Evolutionary conservation across 495 filamentous ascomycete species (phyloP).

Genomic region (Chaetomium cochliodes): DNA sequence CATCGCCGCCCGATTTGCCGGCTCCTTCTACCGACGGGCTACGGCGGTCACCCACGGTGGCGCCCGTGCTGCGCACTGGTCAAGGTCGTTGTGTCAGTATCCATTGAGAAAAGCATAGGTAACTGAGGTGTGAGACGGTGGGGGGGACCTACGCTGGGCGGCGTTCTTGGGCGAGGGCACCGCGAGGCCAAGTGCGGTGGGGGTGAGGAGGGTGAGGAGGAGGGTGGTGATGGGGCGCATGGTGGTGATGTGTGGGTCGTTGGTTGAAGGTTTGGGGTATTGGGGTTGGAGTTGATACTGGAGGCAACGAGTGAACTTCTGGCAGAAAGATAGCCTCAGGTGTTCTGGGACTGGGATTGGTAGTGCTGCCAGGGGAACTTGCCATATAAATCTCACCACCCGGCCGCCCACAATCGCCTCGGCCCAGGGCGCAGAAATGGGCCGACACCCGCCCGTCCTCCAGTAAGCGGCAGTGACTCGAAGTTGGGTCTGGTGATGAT

Average conservation of each 20-base stretch:
- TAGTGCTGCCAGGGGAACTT: background rate
- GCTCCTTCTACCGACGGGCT: background rate
- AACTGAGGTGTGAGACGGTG: too few species aligned
- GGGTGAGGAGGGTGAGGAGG: background rate
- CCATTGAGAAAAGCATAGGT: too few species aligned
- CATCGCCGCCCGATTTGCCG: background rate
- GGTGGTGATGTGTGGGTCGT: background rate
- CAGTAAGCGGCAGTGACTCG: background rate
- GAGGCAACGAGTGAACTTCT: background rate
- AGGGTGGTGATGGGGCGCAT: background rate
- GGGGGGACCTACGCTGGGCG: background rate
- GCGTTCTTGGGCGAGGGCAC: background rate
- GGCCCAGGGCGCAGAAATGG: too few species aligned
- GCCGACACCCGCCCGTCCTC: background rate
- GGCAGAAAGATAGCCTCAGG: background rate
- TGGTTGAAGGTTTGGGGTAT: background rate
- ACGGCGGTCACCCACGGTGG: background rate
- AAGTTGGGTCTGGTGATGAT: background rate
- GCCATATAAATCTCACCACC: background rate
- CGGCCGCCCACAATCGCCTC: background rate
- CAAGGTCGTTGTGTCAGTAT: background rate
- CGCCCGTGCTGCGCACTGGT: background rate
- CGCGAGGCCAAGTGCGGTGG: background rate
- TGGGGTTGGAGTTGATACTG: background rate
- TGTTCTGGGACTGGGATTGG: background rate